A percentile compares a stretch with the other conserved stretches of the same genome.
These are phyloP conservation scores for Pseudoscleropodium purum DNA, from an alignment of 225 moss, liverwort and hornwort species.

Conservation along the genomic window DNA sequence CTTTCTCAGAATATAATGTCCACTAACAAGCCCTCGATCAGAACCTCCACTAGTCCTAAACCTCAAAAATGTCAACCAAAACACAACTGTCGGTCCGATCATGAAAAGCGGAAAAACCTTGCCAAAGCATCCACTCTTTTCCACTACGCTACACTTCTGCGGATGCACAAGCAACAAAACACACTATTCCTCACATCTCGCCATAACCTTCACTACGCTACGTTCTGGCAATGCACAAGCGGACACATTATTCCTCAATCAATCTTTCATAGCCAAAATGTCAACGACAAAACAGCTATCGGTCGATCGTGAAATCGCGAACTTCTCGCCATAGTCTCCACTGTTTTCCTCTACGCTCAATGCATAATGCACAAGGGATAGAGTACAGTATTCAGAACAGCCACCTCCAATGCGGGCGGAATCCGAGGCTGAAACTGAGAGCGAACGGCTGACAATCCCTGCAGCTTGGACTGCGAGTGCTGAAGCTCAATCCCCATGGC, in stretches of 20 bases:
- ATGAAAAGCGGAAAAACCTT: neutral
- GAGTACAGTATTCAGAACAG: neutral
- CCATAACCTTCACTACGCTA: neutral
- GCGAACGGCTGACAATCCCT: slow-evolving; percentile 38
- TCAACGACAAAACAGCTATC: neutral
- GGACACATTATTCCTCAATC: neutral
- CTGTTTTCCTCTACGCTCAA: neutral
- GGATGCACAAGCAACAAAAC: neutral
- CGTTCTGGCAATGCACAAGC: neutral
- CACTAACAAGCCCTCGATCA: neutral
- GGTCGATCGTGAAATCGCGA: neutral
- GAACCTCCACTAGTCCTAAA: neutral
- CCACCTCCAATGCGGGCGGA: slow-evolving; percentile 38
- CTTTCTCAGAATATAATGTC: neutral
- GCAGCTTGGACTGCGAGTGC: slow-evolving; percentile 26
- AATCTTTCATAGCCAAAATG: neutral
- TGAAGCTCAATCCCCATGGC: slow-evolving; percentile 44
- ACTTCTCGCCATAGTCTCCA: neutral
- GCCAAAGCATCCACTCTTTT: neutral
- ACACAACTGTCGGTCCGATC: neutral
- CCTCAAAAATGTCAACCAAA: neutral
- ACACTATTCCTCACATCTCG: neutral
- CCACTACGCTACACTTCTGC: neutral
- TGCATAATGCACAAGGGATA: neutral
- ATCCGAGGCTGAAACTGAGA: slow-evolving; percentile 32